Percentiles rank a stretch among this genome's conserved stretches.
These are phyloP conservation scores for Phytophthora cryptogea DNA, from an alignment of 352 stramenopile genomes.

Conservation along the genomic window DNA sequence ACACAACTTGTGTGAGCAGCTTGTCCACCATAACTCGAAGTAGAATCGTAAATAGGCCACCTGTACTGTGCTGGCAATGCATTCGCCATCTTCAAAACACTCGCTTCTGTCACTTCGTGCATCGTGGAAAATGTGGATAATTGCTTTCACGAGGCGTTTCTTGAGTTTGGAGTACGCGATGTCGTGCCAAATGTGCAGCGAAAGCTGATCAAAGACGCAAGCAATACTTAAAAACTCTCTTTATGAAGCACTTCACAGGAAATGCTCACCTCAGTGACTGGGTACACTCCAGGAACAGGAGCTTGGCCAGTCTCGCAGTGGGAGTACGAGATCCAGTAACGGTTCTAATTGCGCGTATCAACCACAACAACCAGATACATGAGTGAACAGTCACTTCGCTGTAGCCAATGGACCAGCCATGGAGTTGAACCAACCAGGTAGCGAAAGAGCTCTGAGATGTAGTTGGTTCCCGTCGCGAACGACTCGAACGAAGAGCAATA, in stretches of 20 bases:
- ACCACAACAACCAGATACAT: background rate
- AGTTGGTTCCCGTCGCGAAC: conserved; percentile 74
- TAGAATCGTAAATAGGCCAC: conserved; percentile 25
- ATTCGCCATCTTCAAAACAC: conserved; percentile 75
- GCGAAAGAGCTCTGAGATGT: conserved; percentile 84
- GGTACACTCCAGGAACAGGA: conserved; percentile 82
- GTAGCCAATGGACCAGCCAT: background rate
- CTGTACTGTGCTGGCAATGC: conserved; percentile 70
- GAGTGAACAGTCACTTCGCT: background rate
- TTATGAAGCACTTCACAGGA: background rate
- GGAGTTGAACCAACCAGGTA: conserved; percentile 54
- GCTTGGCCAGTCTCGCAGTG: conserved; percentile 85
- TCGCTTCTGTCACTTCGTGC: conserved; percentile 58
- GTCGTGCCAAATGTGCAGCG: conserved; percentile 86
- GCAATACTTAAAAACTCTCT: background rate
- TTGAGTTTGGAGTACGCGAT: conserved; percentile 76
- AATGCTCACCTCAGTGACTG: conserved; percentile 69
- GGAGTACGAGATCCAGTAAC: conserved; percentile 89
- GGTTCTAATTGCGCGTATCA: conserved; percentile 44
- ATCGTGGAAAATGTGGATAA: conserved; percentile 70
- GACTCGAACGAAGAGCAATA: conserved; percentile 77
- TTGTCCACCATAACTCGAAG: background rate
- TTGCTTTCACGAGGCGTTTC: conserved; percentile 60
- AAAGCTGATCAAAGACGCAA: conserved; percentile 49
- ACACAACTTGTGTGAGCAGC: conserved; percentile 6